phyloP scores from a whole-genome alignment of 148 eudicot species.

The Rhododendron molle region DNA sequence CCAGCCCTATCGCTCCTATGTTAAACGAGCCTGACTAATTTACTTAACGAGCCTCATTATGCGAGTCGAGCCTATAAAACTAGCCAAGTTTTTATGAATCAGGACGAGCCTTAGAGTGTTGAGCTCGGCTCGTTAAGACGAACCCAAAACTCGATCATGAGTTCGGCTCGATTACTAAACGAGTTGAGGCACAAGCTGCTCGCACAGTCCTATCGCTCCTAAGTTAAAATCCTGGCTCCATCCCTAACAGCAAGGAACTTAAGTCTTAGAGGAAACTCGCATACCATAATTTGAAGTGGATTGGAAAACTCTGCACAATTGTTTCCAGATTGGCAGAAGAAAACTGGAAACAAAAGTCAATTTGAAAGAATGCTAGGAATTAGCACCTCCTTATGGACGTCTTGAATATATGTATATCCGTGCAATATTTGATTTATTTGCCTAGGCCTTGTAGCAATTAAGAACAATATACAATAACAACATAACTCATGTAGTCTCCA shows the following conservation, averaged over 20 bases:
- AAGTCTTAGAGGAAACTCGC: not conserved
- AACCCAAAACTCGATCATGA: not conserved
- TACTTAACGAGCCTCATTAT: too few relatives aligned
- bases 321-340: not conserved
- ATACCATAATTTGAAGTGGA: not conserved
- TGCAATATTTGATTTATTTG: not conserved
- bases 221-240: not conserved
- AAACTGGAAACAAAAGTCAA: not conserved
- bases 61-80: not conserved
- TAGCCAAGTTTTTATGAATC: too few relatives aligned
- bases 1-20: not conserved
- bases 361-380: not conserved
- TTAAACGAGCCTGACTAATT: not conserved
- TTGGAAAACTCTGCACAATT: not conserved
- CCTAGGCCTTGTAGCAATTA: not conserved
- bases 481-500: too few relatives aligned
- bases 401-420: not conserved
- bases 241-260: not conserved
- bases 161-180: not conserved
- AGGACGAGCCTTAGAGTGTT: not conserved
- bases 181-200: not conserved
- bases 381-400: not conserved
- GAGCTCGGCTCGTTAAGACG: not conserved
- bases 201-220: not conserved
- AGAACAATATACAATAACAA: not conserved